Evolutionary conservation across 768 basidiomycete genomes (phyloP).

Genomic region (Termitomyces sp.): DNA sequence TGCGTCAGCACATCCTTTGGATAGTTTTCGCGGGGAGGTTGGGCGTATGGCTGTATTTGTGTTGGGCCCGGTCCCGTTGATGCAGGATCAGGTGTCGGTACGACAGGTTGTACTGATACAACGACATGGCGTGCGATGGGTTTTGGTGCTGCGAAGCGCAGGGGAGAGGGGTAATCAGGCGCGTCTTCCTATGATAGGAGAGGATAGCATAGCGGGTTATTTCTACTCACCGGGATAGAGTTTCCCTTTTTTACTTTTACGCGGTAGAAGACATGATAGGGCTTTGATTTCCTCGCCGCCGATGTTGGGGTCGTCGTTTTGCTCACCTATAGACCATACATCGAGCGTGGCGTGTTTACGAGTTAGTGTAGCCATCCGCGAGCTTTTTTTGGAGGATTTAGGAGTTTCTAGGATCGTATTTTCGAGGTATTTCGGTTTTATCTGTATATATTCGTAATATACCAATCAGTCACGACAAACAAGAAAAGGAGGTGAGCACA

Average conservation of each 20-base stretch:
- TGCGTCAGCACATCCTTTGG: conserved; percentile 60
- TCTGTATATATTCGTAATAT: conserved; percentile 26
- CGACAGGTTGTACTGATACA: conserved; percentile 42
- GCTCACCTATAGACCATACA: conserved; percentile 56
- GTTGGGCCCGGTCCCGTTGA: conserved; percentile 10
- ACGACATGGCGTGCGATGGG: conserved; percentile 54
- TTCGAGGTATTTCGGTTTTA: conserved; percentile 62
- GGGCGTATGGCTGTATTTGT: conserved; percentile 27
- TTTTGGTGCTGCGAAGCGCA: conserved; percentile 42
- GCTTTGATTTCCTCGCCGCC: conserved; percentile 61
- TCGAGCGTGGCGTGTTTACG: conserved; percentile 55
- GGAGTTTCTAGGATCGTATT: conserved; percentile 37
- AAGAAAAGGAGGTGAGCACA: background rate
- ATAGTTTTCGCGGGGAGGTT: conserved; percentile 52
- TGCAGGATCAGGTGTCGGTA: conserved; percentile 23
- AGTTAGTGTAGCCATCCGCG: conserved; percentile 41
- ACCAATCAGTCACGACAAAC: background rate
- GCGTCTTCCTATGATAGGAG: too few relatives aligned
- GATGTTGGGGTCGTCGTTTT: conserved; percentile 26
- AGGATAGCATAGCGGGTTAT: background rate
- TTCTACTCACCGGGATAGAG: conserved; percentile 47
- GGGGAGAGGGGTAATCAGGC: background rate
- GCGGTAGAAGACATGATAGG: conserved; percentile 59
- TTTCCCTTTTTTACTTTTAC: conserved; percentile 52
- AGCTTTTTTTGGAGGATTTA: conserved; percentile 31